Base-by-base conservation (phyloP, 2,329 filamentous ascomycete species). In the Septoria linicola region DNA sequence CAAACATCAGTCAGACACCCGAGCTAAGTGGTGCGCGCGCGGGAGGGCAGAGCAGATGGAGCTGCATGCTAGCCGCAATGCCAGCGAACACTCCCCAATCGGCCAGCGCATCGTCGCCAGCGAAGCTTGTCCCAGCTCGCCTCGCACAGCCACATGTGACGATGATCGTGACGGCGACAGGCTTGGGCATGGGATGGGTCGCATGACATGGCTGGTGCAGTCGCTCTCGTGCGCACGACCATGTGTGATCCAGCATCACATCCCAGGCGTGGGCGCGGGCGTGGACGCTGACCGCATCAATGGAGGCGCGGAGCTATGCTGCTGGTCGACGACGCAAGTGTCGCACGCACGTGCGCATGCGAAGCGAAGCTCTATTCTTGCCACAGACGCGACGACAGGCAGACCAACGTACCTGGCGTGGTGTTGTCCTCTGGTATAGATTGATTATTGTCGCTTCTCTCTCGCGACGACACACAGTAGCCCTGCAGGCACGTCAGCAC, bases 1-100 rank as follows among this genome's bases (percentile, higher is more conserved):
- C 57, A 59, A 49, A 59, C 53, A 55, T 64, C 61, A 64, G 62
- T 61, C 47, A 61, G 55, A 52, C 49, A 53, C 57, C 52, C 55
- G 51, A n/a, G n/a, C n/a, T n/a, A n/a, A n/a, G n/a, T n/a, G n/a
- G 51, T 44, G 47, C 47, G 55, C 43, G 53, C 43, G 42, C 54
- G 54, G 59, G 51, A 56, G 53, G 39, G 44, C 36, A 43, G 52
- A 57, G 54, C 44, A 27, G 59, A 27, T 27, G 54, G 47, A 51
- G 51, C 55, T 61, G 60, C 60, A 53, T 41, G 54, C 49, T 46
- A 52, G 51, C 57, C 53, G 57, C 53, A 46, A 23, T 43, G 62
- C 59, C 63, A 63, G 53, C 60, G 57, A 54, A 65, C 60, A 57
- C 43, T 27, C 36, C 56, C 61, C 57, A 57, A 55, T 60, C 51